Percentiles rank a stretch among this genome's conserved stretches.
These are phyloP conservation scores for Atalantia buxifolia DNA, from an alignment of 345 rosid genomes.

Conservation along the genomic window DNA sequence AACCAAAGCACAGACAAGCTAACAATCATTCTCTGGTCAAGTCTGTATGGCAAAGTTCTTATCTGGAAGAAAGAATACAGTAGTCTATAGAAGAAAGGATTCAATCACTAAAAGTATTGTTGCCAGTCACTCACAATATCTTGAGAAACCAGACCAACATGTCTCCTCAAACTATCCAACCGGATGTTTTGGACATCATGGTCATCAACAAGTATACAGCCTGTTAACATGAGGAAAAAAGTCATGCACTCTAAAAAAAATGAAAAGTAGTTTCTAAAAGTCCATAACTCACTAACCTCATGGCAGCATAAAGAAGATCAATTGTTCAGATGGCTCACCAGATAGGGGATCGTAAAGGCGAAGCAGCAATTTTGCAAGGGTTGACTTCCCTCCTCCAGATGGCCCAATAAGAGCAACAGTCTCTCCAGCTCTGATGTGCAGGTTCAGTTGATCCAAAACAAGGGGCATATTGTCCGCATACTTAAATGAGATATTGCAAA, in stretches of 20 bases:
- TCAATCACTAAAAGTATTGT: slow-evolving; percentile 4
- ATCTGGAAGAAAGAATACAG: background rate
- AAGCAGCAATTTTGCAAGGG: slow-evolving; percentile 90
- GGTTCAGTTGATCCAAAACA: slow-evolving; percentile 62
- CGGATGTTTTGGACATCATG: slow-evolving; percentile 52
- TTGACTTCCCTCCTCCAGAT: slow-evolving; percentile 98
- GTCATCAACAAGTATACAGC: slow-evolving; percentile 64
- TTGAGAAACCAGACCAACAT: slow-evolving; percentile 92
- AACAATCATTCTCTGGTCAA: background rate
- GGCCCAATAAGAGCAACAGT: slow-evolving; percentile 88
- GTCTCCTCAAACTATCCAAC: slow-evolving; percentile 72
- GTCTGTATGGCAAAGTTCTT: background rate
- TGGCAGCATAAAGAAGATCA: background rate
- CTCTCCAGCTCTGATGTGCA: slow-evolving; percentile 91
- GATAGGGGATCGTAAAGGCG: slow-evolving; percentile 78
- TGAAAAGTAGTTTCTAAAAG: background rate
- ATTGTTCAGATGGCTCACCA: slow-evolving; percentile 39
- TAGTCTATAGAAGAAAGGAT: background rate
- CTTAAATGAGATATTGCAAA: slow-evolving; percentile 61
- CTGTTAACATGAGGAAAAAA: slow-evolving; percentile 32
- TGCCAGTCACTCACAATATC: slow-evolving; percentile 58
- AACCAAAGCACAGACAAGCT: background rate
- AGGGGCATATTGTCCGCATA: slow-evolving; percentile 56
- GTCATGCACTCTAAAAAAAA: background rate
- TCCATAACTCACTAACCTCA: background rate